Conservation (phyloP, 1,139 yeast species). For the Debaryomyces nepalensis region DNA sequence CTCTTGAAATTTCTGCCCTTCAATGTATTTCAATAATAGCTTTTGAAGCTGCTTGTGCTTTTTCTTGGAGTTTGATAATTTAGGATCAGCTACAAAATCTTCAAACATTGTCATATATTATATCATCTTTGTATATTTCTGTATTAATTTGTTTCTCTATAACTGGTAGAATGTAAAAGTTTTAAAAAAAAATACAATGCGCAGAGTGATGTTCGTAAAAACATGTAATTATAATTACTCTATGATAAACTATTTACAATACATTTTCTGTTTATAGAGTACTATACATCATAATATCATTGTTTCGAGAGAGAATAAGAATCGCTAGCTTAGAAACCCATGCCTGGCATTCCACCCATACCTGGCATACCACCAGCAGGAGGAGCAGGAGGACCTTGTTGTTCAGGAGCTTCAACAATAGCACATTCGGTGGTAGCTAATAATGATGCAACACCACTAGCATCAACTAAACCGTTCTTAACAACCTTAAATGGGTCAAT, state of each 20-base stretch:
- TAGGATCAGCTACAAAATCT: conserved; percentile 21
- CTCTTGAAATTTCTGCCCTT: conserved; percentile 22
- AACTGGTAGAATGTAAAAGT: not conserved
- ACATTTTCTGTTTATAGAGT: conserved; percentile 11
- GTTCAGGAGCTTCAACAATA: conserved; percentile 96
- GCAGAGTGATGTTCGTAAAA: conserved; percentile 4
- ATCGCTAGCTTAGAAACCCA: conserved; percentile 16
- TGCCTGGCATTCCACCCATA: conserved; percentile 41
- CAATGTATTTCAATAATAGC: conserved; percentile 26
- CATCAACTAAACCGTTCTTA: conserved; percentile 95
- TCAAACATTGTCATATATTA: conserved; percentile 25
- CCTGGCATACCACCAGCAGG: conserved; percentile 60
- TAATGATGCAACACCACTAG: conserved; percentile 96
- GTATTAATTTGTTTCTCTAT: no score
- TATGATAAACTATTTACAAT: conserved; percentile 16
- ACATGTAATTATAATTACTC: conserved; percentile 10
- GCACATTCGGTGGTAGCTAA: conserved; percentile 99
- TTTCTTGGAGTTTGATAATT: conserved; percentile 19
- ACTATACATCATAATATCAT: conserved; percentile 10
- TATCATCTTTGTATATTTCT: conserved; percentile 8
- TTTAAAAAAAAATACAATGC: conserved; percentile 7
- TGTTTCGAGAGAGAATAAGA: not conserved
- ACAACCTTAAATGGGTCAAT: conserved; percentile 99
- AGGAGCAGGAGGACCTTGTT: conserved; percentile 67
- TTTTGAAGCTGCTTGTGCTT: conserved; percentile 20